Base-by-base conservation (phyloP, 2,329 filamentous ascomycete genomes). In the Claviceps digitariae region DNA sequence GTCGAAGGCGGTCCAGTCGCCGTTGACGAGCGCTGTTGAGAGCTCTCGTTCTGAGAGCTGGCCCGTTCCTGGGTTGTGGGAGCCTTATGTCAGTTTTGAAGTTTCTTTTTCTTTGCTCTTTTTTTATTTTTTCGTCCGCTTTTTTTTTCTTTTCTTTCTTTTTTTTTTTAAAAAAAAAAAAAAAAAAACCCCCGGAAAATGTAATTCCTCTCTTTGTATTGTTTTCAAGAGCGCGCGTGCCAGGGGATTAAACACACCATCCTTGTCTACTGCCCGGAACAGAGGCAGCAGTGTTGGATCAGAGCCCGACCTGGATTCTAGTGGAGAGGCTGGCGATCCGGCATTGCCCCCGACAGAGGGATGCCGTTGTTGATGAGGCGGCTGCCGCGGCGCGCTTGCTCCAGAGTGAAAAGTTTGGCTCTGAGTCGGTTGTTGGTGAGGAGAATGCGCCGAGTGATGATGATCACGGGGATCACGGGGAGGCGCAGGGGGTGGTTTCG, bases 1-100 rank as follows among this genome's bases (percentile, higher is more conserved):
- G 69, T 98, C 90, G 67, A 98, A 98, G 4, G 89, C 81, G 1
- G 88, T 88, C 81, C 88, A 96, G 75, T 98, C 93, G 53, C 90
- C 91, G 66, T 98, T 98, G 55, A 97, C 90, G 6, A 98, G 82
- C 21, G 93, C 93, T 1, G 87, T 84, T 10, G 87, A 85, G 44
- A 98, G 83, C 69, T 97, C 91, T 51, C 77, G 77, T 69, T 95
- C 90, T 2, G 86, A 90, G 48, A 98, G 78, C 58, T 90, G 82
- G 21, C 91, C 90, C 51, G 79, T 89, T 53, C 82, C 84, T 80
- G 66, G 43, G 13, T 34, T 34, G 21, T 12, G 6, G n/a, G n/a
- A n/a, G n/a, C n/a, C n/a, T n/a, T n/a, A n/a, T 25, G 47, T 40
- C 17, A 50, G 15, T 50, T 13, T 9, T 3, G 20, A 6, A 8